Evolutionary conservation across 257 asterid species (phyloP), one percentile per base, ranked within the genome.

Genomic region (Scutellaria baicalensis): DNA sequence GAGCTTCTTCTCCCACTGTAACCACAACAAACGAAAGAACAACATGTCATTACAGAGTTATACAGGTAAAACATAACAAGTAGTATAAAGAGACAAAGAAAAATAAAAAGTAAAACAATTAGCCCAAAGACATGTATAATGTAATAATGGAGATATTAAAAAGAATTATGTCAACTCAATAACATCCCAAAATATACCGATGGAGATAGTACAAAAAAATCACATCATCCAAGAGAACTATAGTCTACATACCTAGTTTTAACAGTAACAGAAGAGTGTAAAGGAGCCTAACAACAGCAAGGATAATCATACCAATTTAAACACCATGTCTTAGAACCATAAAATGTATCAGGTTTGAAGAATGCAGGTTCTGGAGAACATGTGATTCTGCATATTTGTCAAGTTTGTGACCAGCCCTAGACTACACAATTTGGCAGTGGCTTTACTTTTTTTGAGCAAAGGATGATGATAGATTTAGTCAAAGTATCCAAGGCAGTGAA

Each of bases 1-100:
- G 90, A 93, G 87, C 79, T 82, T 89, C 66, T 87, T 89, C 87
- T 84, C 88, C 98, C 98, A 93, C 97, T 93, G 77, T 82, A 88
- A 69, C 43, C 27, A 71, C 69, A 74, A 8, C 64, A 42, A 75
- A 78, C 31, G 45, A 68, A 56, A 58, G 11, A 4, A 14, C 3
- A 36, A 54, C 56, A 27, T 49, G 59, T 77, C 54, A 77, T 9
- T 38, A 60, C 6, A 12, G 1, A 13, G n/a, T 33, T 12, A 56
- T 61, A 39, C 43, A 62, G n/a, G 11, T 27, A 39, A 57, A 76
- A 58, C 48, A 17, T 35, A 31, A 60, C 14, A 63, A 3, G 33
- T 14, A 20, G 47, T 59, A 55, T 74, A 6, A 51, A 75, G 40
- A 44, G 62, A 40, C 3, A 47, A 21, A 6, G 17, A 10, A 44